These are phyloP conservation scores for Trichoderma sp. DNA, from an alignment of 2,329 filamentous ascomycete species.

Conservation along the genomic window DNA sequence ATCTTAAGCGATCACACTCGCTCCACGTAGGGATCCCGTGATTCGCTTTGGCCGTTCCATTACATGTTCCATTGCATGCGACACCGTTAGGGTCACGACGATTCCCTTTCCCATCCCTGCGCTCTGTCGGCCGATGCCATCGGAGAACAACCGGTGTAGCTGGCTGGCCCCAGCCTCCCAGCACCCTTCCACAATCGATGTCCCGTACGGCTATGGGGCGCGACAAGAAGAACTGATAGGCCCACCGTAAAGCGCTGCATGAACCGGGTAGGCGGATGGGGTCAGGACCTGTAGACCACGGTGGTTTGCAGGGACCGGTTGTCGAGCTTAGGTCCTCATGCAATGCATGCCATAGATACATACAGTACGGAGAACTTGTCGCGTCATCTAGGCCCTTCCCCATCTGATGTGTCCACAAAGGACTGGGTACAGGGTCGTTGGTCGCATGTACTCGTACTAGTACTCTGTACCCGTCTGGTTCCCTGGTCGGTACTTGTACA, in stretches of 20 bases:
- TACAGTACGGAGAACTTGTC: constrained; percentile 16
- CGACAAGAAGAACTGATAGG: constrained; percentile 1
- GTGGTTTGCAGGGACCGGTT: constrained; percentile 20
- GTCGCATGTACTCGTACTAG: background rate
- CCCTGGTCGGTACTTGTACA: background rate
- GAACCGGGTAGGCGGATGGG: constrained; percentile 19
- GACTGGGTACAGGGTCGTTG: background rate
- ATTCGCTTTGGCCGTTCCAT: background rate
- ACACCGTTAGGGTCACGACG: background rate
- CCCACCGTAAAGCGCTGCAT: constrained; percentile 19
- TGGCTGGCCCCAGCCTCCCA: background rate
- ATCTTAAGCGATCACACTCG: background rate
- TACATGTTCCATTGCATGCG: background rate
- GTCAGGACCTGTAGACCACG: background rate
- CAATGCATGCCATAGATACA: constrained; percentile 27
- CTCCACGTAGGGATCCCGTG: background rate
- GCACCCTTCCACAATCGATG: background rate
- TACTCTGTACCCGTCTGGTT: background rate
- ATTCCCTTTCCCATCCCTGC: background rate
- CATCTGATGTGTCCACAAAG: constrained; percentile 14
- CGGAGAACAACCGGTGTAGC: background rate
- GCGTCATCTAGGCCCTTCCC: constrained; percentile 13
- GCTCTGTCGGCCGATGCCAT: constrained; percentile 12
- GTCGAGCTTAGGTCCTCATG: constrained; percentile 22
- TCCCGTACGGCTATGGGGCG: background rate